Percentiles rank a stretch among this genome's conserved stretches.
phyloP scores from a whole-genome alignment of 768 basidiomycete genomes.

The Suillus paluster region DNA sequence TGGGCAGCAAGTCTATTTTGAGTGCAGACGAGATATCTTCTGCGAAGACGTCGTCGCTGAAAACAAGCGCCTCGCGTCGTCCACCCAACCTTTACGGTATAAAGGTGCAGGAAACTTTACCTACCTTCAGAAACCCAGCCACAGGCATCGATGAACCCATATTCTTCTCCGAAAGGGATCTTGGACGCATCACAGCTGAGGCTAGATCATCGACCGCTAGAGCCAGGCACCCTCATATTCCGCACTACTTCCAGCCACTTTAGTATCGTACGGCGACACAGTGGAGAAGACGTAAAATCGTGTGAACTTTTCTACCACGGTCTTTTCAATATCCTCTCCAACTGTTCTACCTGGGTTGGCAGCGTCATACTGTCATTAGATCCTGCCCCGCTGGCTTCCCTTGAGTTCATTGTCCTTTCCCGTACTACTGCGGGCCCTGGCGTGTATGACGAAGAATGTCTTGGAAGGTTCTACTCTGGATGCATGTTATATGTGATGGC shows the following conservation, averaged over 20 bases:
- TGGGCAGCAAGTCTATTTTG: constrained; percentile 24
- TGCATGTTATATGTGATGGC: constrained; percentile 27
- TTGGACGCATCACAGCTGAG: neutral
- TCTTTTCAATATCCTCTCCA: constrained; percentile 17
- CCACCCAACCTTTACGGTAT: no score
- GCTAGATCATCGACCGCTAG: constrained; percentile 3
- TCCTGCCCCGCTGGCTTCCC: constrained; percentile 5
- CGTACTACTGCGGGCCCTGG: constrained; percentile 6
- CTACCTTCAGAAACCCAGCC: neutral
- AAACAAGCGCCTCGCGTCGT: constrained; percentile 6
- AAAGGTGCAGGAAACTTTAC: no score
- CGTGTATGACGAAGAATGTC: constrained; percentile 17
- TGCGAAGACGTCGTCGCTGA: constrained; percentile 28
- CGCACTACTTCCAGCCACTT: constrained; percentile 22
- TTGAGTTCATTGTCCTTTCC: constrained; percentile 25
- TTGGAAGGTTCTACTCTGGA: constrained; percentile 17
- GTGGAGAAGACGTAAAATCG: neutral
- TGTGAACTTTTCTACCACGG: constrained; percentile 3
- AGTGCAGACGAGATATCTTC: constrained; percentile 21
- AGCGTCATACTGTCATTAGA: constrained; percentile 19
- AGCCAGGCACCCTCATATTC: constrained; percentile 25
- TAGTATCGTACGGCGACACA: neutral
- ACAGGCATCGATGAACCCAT: neutral
- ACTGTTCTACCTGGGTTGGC: constrained; percentile 9
- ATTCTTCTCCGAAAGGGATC: constrained; percentile 4